These are phyloP conservation scores for Geotrichum klebahnii DNA, from an alignment of 1,139 yeast species.

Conservation along the genomic window DNA sequence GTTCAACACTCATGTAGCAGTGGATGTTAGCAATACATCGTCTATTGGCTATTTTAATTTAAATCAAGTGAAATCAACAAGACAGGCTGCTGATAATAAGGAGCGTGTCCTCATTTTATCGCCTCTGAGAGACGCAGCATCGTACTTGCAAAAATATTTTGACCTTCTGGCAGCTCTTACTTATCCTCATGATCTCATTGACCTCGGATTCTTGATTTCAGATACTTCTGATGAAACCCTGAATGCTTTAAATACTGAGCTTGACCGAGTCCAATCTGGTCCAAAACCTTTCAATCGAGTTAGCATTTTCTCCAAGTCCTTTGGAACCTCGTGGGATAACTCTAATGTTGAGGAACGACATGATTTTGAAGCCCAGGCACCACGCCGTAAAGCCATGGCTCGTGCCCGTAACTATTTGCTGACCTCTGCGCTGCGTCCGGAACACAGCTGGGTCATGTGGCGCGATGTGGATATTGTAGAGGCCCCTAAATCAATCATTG, in stretches of 20 bases:
- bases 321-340: slow-evolving; percentile 82
- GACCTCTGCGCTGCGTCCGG: slow-evolving; percentile 69
- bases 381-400: slow-evolving; percentile 83
- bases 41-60: slow-evolving; percentile 44
- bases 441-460: slow-evolving; percentile 95
- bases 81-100: slow-evolving; percentile 51
- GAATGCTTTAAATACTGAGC: slow-evolving; percentile 54
- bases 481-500: slow-evolving; percentile 73
- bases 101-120: slow-evolving; percentile 70
- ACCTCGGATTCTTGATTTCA: slow-evolving; percentile 77
- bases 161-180: slow-evolving; percentile 80
- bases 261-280: slow-evolving; percentile 32
- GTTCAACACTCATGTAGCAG: slow-evolving; percentile 20
- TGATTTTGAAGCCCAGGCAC: slow-evolving; percentile 85
- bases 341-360: slow-evolving; percentile 56
- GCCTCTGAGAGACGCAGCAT: slow-evolving; percentile 80
- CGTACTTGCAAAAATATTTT: slow-evolving; percentile 76
- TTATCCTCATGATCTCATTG: slow-evolving; percentile 76
- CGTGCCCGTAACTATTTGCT: slow-evolving; percentile 87
- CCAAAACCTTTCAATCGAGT: slow-evolving; percentile 60
- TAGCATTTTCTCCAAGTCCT: slow-evolving; percentile 74
- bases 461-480: slow-evolving; percentile 86
- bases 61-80: slow-evolving; percentile 43
- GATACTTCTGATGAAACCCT: slow-evolving; percentile 70
- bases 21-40: slow-evolving; percentile 24